Percentiles rank a stretch among this genome's conserved stretches.
phyloP scores from a whole-genome alignment of 2,329 filamentous ascomycete genomes.

The Nakataea oryzae region DNA sequence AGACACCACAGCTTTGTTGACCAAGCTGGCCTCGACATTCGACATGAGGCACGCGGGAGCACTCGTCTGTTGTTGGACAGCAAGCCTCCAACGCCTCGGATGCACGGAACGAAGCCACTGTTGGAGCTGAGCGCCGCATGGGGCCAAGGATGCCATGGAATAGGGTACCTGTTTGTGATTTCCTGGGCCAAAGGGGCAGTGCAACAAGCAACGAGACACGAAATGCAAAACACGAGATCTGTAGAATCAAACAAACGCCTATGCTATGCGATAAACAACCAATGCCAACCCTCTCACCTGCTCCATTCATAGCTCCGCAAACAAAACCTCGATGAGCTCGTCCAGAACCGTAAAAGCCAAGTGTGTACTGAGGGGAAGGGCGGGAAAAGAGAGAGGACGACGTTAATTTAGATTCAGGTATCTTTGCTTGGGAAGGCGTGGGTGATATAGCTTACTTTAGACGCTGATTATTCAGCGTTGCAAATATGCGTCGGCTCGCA shows the following conservation, averaged over 20 bases:
- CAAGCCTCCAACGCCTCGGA: neutral
- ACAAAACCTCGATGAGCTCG: conserved; percentile 56
- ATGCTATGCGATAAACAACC: conserved; percentile 13
- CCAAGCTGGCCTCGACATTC: neutral
- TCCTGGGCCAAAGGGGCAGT: neutral
- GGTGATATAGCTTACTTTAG: conserved; percentile 59
- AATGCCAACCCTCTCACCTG: neutral
- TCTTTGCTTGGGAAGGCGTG: neutral
- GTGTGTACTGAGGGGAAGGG: conserved; percentile 55
- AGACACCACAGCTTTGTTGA: neutral
- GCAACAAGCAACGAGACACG: neutral
- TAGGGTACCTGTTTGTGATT: neutral
- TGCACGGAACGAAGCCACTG: neutral
- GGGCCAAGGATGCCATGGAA: neutral
- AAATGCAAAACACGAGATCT: neutral
- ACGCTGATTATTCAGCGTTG: conserved; percentile 80
- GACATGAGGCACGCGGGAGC: neutral
- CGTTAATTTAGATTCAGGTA: conserved; percentile 8
- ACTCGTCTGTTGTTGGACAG: neutral
- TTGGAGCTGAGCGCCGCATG: neutral
- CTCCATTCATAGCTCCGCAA: conserved; percentile 29
- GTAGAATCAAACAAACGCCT: conserved; percentile 11
- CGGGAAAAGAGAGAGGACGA: too few relatives aligned
- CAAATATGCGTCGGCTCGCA: conserved; percentile 80
- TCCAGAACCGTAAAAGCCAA: conserved; percentile 62